A percentile compares a stretch with the other conserved stretches of the same genome.
Evolutionary conservation across 2,329 filamentous ascomycete genomes (phyloP).

Genomic region (Ophiostoma sp.): DNA sequence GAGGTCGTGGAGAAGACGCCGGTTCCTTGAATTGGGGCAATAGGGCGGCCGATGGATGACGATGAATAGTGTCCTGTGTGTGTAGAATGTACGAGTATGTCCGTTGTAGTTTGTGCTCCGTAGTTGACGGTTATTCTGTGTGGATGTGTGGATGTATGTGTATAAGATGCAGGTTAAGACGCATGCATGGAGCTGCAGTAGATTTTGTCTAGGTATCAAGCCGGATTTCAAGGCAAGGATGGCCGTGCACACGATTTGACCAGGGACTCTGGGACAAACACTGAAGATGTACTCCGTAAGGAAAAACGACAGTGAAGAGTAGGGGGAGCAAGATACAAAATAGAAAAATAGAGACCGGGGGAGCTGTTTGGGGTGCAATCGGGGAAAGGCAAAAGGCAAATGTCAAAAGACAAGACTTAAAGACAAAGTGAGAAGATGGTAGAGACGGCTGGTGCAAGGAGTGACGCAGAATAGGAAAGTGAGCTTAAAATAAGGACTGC

Average conservation of each 20-base stretch:
- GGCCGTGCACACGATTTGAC: slow-evolving; percentile 24
- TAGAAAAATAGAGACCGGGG: not conserved
- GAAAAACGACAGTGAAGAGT: not conserved
- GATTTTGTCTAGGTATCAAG: slow-evolving; percentile 19
- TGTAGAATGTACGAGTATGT: not conserved
- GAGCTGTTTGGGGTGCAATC: not conserved
- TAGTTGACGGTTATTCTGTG: slow-evolving; percentile 8
- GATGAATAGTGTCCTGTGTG: not conserved
- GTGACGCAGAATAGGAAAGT: not conserved
- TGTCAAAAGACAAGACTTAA: too few relatives aligned
- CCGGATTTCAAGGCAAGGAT: slow-evolving; percentile 21
- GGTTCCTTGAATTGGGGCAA: not conserved
- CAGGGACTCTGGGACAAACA: slow-evolving; percentile 19
- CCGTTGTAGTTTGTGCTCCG: not conserved
- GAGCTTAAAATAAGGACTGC: not conserved
- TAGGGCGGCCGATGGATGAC: not conserved
- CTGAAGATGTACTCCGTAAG: slow-evolving; percentile 15
- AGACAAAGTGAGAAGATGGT: not conserved
- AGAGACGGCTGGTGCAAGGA: not conserved
- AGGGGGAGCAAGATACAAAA: not conserved
- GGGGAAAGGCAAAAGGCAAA: slow-evolving; percentile 14
- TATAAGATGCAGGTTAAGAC: slow-evolving; percentile 15
- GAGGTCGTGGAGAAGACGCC: not conserved
- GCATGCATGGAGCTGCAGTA: slow-evolving; percentile 9
- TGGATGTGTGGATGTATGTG: slow-evolving; percentile 16